A percentile compares a stretch with the other conserved stretches of the same genome.
These are phyloP conservation scores for Aspergillus caelatus DNA, from an alignment of 2,329 filamentous ascomycete genomes.

Conservation along the genomic window DNA sequence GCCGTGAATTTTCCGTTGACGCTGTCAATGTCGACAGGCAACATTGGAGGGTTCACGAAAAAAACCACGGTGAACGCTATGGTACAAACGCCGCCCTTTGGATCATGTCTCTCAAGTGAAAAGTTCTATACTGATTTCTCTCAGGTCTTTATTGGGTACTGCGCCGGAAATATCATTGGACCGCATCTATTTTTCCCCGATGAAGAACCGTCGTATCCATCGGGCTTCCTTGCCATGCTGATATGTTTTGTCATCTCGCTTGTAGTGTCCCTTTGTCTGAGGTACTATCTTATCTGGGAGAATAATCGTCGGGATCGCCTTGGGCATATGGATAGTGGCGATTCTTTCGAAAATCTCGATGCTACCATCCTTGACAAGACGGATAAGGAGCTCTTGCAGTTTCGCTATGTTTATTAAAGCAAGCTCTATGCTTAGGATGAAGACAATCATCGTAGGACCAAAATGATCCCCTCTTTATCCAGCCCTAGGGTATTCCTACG, in stretches of 20 bases:
- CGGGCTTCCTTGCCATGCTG: not conserved
- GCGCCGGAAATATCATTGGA: conserved; percentile 48
- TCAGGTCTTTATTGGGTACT: conserved; percentile 44
- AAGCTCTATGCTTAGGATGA: no score
- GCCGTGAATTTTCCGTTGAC: conserved; percentile 40
- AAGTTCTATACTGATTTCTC: no score
- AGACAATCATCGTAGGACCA: no score
- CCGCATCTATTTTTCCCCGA: conserved; percentile 47
- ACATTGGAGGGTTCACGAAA: conserved; percentile 54
- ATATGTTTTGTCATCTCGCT: not conserved
- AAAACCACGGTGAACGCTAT: conserved; percentile 51
- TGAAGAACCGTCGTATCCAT: conserved; percentile 33
- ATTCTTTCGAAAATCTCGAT: no score
- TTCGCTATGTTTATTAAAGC: not conserved
- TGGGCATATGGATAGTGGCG: not conserved
- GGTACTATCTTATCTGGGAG: no score
- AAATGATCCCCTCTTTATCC: no score
- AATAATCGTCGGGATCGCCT: not conserved
- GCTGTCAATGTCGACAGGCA: conserved; percentile 48
- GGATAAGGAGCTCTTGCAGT: not conserved
- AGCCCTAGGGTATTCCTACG: no score
- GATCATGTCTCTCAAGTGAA: no score
- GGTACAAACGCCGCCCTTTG: conserved; percentile 4
- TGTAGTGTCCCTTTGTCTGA: no score
- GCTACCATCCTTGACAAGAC: not conserved